These are phyloP conservation scores for Cochlearia excelsa DNA, from an alignment of 345 rosid genomes.

Conservation along the genomic window DNA sequence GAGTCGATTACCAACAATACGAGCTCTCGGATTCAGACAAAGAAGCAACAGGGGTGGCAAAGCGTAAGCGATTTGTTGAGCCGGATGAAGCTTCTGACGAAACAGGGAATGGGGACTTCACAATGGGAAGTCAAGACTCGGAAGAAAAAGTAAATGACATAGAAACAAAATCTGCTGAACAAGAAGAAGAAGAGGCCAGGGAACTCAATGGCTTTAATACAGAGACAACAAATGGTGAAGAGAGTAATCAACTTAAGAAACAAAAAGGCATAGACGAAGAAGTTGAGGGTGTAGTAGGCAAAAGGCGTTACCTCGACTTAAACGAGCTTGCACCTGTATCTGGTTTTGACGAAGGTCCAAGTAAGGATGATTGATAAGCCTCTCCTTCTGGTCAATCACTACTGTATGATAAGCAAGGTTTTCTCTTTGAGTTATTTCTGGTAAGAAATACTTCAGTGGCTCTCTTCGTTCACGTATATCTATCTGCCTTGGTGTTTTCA, in stretches of 20 bases:
- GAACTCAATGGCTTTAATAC: constrained; percentile 29
- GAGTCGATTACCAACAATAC: constrained; percentile 73
- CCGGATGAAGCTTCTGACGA: constrained; percentile 51
- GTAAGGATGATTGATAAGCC: constrained; percentile 61
- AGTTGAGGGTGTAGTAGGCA: constrained; percentile 50
- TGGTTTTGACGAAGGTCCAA: constrained; percentile 88
- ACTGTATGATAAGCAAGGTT: constrained; percentile 33
- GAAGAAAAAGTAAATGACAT: constrained; percentile 54
- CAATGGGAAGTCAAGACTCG: constrained; percentile 66
- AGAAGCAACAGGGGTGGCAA: constrained; percentile 53
- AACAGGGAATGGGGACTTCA: constrained; percentile 62
- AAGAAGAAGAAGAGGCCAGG: constrained; percentile 44
- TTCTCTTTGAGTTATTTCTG: constrained; percentile 24
- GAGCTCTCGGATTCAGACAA: constrained; percentile 85
- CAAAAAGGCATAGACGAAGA: constrained; percentile 57
- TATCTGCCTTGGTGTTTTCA: neutral
- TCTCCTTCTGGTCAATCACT: constrained; percentile 24
- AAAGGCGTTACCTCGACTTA: constrained; percentile 86
- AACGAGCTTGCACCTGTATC: constrained; percentile 97
- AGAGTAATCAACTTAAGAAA: constrained; percentile 47
- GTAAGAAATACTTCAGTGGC: constrained; percentile 1
- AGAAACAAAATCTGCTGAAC: constrained; percentile 44
- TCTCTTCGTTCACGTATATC: neutral
- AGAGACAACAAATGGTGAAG: constrained; percentile 39
- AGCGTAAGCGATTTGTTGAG: constrained; percentile 54